Conservation (phyloP, 257 asterid genomes). For the Solanum appendiculatum region DNA sequence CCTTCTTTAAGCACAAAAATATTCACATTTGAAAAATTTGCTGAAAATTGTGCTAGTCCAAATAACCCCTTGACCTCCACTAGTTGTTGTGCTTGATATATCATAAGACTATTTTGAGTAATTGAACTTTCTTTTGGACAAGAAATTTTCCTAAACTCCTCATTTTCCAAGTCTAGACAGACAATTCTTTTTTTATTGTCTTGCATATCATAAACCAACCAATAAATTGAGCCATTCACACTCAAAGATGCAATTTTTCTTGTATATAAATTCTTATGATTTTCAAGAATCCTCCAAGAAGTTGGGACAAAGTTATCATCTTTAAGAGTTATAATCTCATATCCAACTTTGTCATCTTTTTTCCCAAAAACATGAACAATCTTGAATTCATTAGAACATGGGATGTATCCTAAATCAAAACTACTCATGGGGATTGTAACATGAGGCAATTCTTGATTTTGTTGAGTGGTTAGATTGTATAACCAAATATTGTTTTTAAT, state of each 20-base stretch:
- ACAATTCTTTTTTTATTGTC: background rate
- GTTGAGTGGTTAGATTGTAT: background rate
- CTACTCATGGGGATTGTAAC: background rate
- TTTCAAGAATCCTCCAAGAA: background rate
- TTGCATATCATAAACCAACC: background rate
- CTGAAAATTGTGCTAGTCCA: background rate
- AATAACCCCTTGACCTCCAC: background rate
- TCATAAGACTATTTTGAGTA: background rate
- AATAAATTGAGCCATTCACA: background rate
- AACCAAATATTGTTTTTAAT: background rate
- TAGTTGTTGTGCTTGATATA: background rate
- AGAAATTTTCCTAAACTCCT: background rate
- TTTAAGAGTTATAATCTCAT: background rate
- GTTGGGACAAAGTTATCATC: background rate
- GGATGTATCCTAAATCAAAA: background rate
- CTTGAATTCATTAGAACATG: background rate
- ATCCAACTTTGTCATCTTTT: background rate
- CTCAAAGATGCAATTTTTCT: background rate
- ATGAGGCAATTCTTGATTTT: background rate
- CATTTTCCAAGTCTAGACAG: background rate
- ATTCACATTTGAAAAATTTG: background rate
- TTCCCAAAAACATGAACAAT: background rate
- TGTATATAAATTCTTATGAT: background rate
- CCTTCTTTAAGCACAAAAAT: background rate
- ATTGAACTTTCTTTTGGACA: background rate